Base-by-base conservation (phyloP, 2,329 filamentous ascomycete genomes). In the Monilinia fructicola region DNA sequence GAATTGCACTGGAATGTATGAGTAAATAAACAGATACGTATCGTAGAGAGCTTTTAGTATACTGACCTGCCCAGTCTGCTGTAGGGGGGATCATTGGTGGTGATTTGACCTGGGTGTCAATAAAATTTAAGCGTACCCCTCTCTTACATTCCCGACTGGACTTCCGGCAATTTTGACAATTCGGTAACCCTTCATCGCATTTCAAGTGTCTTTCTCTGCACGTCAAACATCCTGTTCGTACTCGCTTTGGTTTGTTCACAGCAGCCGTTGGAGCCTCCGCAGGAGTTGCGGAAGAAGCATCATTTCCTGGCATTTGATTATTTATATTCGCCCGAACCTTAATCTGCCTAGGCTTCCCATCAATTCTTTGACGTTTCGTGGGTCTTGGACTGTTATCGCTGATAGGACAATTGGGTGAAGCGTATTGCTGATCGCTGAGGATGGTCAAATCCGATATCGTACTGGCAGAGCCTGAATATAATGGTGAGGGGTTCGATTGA, bases 191-290 rank as follows among this genome's bases (percentile, higher is more conserved):
- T 26, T 67, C 65, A 46, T 97, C 93, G 77, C 93, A 97, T 78
- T 97, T 97, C 62, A 97, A 81, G 81, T 97, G 93, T 56, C 93
- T 83, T 77, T 96, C 91, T 72, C 93, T 85, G 78, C 93, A 97
- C 2, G 93, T 97, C 71, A 97, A 80, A 77, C 93, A 97, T 48
- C 93, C 93, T 3, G 93, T 97, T 56, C 94, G 87, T 23, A 96
- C 92, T 70, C 93, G 84, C 79, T 90, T 94, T n/a, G 92, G 88
- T 77, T 93, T 94, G 65, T 63, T 76, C 38, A 70, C 69, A 58
- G 68, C 70, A 16, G 67, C 65, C 11, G 54, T 62, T 26, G 67
- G n/a, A 26, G 66, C 59, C 16, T 70, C 72, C 44, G 67, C 70
- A 54, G 67, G 62, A 58, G 64, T 67, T 31, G 69, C 67, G 48